phyloP scores from a whole-genome alignment of 371 early-diverging fungal genomes.

The Circinella minor region DNA sequence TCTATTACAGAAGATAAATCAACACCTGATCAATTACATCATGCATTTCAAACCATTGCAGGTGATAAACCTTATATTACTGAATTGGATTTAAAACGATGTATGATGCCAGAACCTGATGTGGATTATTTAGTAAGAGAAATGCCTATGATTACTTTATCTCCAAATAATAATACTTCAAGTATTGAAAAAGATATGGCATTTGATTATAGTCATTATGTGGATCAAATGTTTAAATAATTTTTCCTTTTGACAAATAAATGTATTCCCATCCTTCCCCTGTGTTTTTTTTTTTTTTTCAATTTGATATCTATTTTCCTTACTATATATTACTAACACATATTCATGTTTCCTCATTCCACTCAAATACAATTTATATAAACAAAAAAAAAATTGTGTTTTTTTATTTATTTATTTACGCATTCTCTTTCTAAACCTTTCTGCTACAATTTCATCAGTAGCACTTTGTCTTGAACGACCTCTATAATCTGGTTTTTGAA shows the following conservation, averaged over 20 bases:
- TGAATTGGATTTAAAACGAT: conserved; percentile 70
- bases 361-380: too few species aligned
- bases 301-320: too few species aligned
- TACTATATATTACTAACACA: too few species aligned
- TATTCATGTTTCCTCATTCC: too few species aligned
- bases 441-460: conserved; percentile 80
- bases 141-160: conserved; percentile 64
- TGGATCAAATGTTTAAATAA: conserved; percentile 69
- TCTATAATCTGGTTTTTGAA: conserved; percentile 35
- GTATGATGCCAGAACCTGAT: conserved; percentile 67
- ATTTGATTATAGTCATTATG: conserved; percentile 75
- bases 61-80: conserved; percentile 85
- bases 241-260: not conserved
- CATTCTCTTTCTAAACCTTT: conserved; percentile 84
- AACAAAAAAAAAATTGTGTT: too few species aligned
- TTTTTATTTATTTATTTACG: conserved; percentile 31
- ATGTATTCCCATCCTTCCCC: too few species aligned
- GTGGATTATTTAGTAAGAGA: conserved; percentile 74
- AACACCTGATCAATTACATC: conserved; percentile 83
- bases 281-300: too few species aligned
- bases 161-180: not conserved
- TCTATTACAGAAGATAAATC: conserved; percentile 91
- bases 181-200: conserved; percentile 40
- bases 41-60: conserved; percentile 87
- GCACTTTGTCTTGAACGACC: conserved; percentile 62